Evolutionary conservation across 352 stramenopile species (phyloP).

Genomic region (Phytophthora colocasiae): DNA sequence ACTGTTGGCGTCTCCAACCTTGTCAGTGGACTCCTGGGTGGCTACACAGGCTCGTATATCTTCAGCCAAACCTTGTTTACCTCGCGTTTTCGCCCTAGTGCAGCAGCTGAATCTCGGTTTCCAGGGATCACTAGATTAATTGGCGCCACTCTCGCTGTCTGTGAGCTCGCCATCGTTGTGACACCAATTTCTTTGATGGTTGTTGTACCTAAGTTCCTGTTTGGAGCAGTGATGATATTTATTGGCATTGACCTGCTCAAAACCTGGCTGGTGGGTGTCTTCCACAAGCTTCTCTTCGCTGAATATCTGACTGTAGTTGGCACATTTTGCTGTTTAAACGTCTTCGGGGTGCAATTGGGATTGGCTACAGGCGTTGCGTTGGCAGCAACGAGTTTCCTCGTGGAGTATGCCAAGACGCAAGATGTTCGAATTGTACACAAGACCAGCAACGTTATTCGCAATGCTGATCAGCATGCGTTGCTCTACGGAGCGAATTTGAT

Average conservation of each 20-base stretch:
- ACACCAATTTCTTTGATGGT: slow-evolving; percentile 91
- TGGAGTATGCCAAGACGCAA: slow-evolving; percentile 80
- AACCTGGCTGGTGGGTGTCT: slow-evolving; percentile 71
- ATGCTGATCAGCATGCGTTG: slow-evolving; percentile 65
- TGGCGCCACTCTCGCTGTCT: slow-evolving; percentile 59
- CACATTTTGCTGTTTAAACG: slow-evolving; percentile 93
- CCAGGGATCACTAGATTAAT: slow-evolving; percentile 70
- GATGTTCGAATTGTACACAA: slow-evolving; percentile 64
- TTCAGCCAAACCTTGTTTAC: slow-evolving; percentile 95
- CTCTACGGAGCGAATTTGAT: slow-evolving; percentile 41
- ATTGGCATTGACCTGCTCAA: slow-evolving; percentile 96
- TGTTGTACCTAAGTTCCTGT: slow-evolving; percentile 96
- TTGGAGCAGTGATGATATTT: slow-evolving; percentile 96
- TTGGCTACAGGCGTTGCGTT: slow-evolving; percentile 52
- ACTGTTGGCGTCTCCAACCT: slow-evolving; percentile 95
- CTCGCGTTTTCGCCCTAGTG: slow-evolving; percentile 62
- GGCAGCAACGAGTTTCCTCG: slow-evolving; percentile 80
- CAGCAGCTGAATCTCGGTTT: slow-evolving; percentile 39
- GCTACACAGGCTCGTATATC: slow-evolving; percentile 92
- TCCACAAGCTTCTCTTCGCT: slow-evolving; percentile 60
- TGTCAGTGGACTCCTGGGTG: slow-evolving; percentile 85
- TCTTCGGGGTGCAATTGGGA: slow-evolving; percentile 92
- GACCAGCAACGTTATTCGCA: slow-evolving; percentile 71
- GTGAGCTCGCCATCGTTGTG: slow-evolving; percentile 70
- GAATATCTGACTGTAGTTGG: slow-evolving; percentile 93